These are phyloP conservation scores for Debaryomyces singareniensis DNA, from an alignment of 1,139 yeast genomes.

Conservation along the genomic window DNA sequence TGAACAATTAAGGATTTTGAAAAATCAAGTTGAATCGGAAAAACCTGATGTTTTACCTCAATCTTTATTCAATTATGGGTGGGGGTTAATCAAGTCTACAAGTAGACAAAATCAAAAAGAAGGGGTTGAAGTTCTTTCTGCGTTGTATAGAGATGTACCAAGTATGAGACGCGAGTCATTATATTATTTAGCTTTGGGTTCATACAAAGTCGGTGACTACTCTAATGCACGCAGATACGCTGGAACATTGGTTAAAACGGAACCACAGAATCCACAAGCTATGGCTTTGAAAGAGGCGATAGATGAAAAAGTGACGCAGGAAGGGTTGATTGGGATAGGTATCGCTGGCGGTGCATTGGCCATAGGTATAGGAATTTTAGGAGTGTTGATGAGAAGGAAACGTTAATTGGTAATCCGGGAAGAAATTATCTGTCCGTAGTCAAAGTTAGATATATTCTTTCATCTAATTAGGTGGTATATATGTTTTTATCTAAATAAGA, in stretches of 20 bases:
- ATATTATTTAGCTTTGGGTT: constrained; percentile 83
- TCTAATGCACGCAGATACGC: constrained; percentile 81
- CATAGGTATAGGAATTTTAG: constrained; percentile 63
- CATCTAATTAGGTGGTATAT: too few species aligned
- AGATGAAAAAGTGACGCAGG: constrained; percentile 78
- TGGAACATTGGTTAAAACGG: constrained; percentile 67
- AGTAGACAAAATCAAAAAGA: constrained; percentile 58
- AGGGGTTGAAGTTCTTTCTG: constrained; percentile 73
- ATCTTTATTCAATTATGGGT: constrained; percentile 87
- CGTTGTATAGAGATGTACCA: constrained; percentile 72
- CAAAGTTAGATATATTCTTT: too few species aligned
- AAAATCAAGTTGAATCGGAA: constrained; percentile 75
- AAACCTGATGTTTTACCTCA: constrained; percentile 76
- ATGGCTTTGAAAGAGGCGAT: constrained; percentile 63
- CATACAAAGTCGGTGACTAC: constrained; percentile 83
- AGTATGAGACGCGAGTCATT: constrained; percentile 83
- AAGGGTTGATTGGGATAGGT: constrained; percentile 85
- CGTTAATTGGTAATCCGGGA: too few species aligned
- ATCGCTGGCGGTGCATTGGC: constrained; percentile 82
- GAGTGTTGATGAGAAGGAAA: constrained; percentile 46
- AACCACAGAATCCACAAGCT: constrained; percentile 82
- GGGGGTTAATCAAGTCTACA: constrained; percentile 84
- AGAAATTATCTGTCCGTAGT: too few species aligned
- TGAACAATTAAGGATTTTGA: constrained; percentile 69
- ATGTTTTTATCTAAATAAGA: background rate